Percentiles rank a stretch among this genome's conserved stretches.
These are phyloP conservation scores for Penicillium brasilianum DNA, from an alignment of 2,329 filamentous ascomycete genomes.

Conservation along the genomic window DNA sequence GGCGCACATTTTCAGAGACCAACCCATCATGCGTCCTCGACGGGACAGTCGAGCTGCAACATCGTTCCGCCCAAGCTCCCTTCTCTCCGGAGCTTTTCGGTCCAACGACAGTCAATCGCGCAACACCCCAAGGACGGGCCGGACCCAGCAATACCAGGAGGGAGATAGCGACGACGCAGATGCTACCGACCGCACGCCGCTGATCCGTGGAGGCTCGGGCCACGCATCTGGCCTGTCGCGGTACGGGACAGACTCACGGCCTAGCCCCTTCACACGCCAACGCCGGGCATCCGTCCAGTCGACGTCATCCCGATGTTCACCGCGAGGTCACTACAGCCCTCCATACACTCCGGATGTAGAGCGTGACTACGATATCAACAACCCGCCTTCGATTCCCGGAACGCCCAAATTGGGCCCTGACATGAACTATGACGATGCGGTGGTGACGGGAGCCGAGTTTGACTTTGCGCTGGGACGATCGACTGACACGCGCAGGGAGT, in stretches of 20 bases:
- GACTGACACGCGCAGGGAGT: conserved; percentile 42
- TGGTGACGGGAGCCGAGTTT: conserved; percentile 51
- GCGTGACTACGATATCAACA: conserved; percentile 66
- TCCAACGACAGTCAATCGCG: conserved; percentile 45
- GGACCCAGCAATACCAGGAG: conserved; percentile 25
- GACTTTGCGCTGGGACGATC: conserved; percentile 46
- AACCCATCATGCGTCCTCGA: conserved; percentile 67
- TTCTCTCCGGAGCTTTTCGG: conserved; percentile 46
- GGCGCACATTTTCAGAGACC: conserved; percentile 53
- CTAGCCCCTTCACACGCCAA: conserved; percentile 33
- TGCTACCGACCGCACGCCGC: conserved; percentile 59
- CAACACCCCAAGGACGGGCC: conserved; percentile 43
- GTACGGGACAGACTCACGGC: conserved; percentile 40
- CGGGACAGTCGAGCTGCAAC: conserved; percentile 56
- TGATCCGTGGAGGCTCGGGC: conserved; percentile 49
- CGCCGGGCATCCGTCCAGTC: conserved; percentile 36
- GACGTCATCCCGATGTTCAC: conserved; percentile 38
- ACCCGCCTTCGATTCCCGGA: conserved; percentile 66
- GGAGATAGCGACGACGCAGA: conserved; percentile 42
- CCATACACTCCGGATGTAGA: conserved; percentile 30
- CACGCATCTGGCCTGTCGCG: conserved; percentile 42
- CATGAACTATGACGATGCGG: conserved; percentile 60
- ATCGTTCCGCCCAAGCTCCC: conserved; percentile 45
- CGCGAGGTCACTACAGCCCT: conserved; percentile 32
- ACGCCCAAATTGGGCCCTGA: conserved; percentile 61